Percentiles rank a stretch among this genome's conserved stretches.
phyloP scores from a whole-genome alignment of 345 rosid genomes.

The Eucalyptus viminalis region DNA sequence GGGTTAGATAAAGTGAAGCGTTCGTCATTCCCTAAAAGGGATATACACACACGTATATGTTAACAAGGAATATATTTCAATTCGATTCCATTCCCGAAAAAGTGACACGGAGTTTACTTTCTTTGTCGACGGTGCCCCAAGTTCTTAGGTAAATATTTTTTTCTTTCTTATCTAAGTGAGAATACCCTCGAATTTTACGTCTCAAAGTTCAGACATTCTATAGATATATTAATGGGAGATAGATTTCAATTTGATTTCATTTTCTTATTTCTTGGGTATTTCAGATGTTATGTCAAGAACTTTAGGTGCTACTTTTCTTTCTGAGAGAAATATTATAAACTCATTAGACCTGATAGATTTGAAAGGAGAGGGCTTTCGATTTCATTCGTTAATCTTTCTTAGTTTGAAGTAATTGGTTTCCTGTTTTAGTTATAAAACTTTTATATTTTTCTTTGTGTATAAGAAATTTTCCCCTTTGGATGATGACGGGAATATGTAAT shows the following conservation, averaged over 20 bases:
- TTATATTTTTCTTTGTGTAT: not conserved
- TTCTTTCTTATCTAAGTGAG: too few species aligned
- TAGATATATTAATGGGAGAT: too few species aligned
- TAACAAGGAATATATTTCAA: too few species aligned
- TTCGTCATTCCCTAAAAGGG: not conserved
- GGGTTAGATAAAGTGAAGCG: not conserved
- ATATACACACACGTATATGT: not conserved
- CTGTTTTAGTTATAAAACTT: not conserved
- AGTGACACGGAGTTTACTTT: rapidly evolving
- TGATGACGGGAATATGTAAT: not conserved
- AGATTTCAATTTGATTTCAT: not conserved
- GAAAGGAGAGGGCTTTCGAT: not conserved
- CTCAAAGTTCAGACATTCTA: too few species aligned
- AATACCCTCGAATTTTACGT: too few species aligned
- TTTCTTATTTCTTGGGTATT: not conserved
- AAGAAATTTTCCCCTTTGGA: not conserved
- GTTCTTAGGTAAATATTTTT: too few species aligned
- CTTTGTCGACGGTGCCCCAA: too few species aligned
- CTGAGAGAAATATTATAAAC: not conserved
- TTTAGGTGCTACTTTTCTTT: not conserved
- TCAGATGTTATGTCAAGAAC: not conserved
- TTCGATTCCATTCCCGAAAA: too few species aligned
- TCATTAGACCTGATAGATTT: not conserved
- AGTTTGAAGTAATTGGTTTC: not conserved
- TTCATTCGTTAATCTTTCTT: not conserved